Evolutionary conservation across 805 yeast genomes (phyloP).

Genomic region (Lachancea dasiensis): DNA sequence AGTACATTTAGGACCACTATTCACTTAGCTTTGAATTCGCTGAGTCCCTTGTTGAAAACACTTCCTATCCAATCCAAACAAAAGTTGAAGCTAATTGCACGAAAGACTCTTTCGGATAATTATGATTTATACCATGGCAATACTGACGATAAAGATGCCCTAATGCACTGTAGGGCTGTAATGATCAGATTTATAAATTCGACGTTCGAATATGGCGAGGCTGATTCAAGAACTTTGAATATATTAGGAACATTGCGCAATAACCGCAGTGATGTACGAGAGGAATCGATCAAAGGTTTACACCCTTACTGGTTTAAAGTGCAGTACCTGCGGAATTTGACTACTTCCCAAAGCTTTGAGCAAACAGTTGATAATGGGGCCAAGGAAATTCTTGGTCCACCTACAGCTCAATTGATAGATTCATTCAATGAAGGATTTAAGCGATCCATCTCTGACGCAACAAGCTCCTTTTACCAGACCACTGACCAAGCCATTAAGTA

Average conservation of each 20-base stretch:
- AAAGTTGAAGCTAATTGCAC: slow-evolving; percentile 38
- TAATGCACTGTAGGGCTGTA: slow-evolving; percentile 52
- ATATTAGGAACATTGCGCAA: slow-evolving; percentile 52
- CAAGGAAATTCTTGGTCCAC: background rate
- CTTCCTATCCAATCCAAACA: slow-evolving; percentile 37
- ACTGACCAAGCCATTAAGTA: slow-evolving; percentile 45
- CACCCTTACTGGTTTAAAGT: slow-evolving; percentile 77
- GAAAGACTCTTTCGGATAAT: slow-evolving; percentile 35
- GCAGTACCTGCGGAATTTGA: too few relatives aligned
- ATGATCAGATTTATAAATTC: slow-evolving; percentile 61
- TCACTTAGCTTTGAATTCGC: slow-evolving; percentile 61
- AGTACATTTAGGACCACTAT: slow-evolving; percentile 59
- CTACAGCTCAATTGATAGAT: background rate
- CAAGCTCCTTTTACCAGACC: background rate
- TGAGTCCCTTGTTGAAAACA: slow-evolving; percentile 43
- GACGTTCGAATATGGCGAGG: slow-evolving; percentile 59
- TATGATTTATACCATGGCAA: slow-evolving; percentile 16
- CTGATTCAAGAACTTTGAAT: slow-evolving; percentile 62
- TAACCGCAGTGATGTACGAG: slow-evolving; percentile 67
- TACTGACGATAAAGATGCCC: slow-evolving; percentile 26
- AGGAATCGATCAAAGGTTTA: slow-evolving; percentile 74
- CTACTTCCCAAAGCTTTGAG: too few relatives aligned
- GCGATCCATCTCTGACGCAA: too few relatives aligned
- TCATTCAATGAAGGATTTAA: background rate
- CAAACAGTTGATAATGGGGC: background rate